Percentiles rank a stretch among this genome's conserved stretches.
phyloP scores from a whole-genome alignment of 2,329 filamentous ascomycete genomes.

The Colletotrichum sp. region DNA sequence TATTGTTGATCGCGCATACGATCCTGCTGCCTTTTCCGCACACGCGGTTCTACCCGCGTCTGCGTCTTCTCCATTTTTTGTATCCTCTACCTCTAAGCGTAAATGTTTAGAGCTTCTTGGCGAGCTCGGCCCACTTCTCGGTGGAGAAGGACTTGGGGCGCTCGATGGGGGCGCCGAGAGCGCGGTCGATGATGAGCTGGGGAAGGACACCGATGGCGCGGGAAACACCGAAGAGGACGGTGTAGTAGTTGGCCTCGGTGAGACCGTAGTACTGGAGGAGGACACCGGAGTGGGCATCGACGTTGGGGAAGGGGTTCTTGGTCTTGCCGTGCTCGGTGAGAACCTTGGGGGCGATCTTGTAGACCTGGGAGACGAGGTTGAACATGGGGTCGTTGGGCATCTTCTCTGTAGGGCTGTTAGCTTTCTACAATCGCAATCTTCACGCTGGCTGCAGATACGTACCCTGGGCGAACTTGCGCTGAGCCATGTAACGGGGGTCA shows the following conservation, averaged over 20 bases:
- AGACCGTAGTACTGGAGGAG: conserved; percentile 99
- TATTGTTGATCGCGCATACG: conserved; percentile 16
- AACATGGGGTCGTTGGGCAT: conserved; percentile 98
- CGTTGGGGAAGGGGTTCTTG: conserved; percentile 99
- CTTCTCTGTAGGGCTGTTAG: conserved; percentile 61
- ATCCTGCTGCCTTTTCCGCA: conserved; percentile 16
- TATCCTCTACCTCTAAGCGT: not conserved
- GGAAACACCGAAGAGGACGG: conserved; percentile 98
- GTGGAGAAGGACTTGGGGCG: conserved; percentile 99
- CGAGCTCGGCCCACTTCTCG: conserved; percentile 93
- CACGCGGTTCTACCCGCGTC: not conserved
- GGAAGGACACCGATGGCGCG: conserved; percentile 98
- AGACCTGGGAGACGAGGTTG: conserved; percentile 99
- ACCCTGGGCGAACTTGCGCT: conserved; percentile 91
- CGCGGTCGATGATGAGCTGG: conserved; percentile 99
- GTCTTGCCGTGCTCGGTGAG: conserved; percentile 99
- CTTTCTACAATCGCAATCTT: not conserved
- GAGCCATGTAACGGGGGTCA: conserved; percentile 97
- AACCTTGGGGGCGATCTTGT: conserved; percentile 99
- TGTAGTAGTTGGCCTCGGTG: conserved; percentile 99
- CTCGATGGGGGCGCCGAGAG: conserved; percentile 96
- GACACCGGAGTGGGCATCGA: conserved; percentile 98
- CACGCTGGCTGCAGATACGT: not conserved
- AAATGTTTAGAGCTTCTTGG: conserved; percentile 80
- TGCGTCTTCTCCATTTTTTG: not conserved